Evolutionary conservation across 331 rosid genomes (phyloP).

Genomic region (Stylosanthes scabra): DNA sequence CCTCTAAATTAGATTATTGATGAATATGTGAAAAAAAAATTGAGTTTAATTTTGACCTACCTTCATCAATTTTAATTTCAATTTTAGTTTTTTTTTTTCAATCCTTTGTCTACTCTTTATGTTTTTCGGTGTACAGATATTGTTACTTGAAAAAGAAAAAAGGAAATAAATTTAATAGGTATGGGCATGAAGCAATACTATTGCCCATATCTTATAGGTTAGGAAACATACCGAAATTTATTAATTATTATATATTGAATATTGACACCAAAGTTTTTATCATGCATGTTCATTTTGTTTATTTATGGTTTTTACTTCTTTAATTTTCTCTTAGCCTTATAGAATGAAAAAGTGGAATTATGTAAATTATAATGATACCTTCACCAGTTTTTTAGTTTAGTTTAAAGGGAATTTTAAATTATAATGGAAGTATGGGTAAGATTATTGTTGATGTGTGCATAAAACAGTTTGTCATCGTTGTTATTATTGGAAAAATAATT

Average conservation of each 20-base stretch:
- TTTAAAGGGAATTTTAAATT: background rate
- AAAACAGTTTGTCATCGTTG: too few species aligned
- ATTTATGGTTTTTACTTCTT: background rate
- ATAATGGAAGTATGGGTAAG: background rate
- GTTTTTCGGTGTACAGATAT: slow-evolving; percentile 13
- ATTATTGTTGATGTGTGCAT: background rate
- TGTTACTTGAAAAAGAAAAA: background rate
- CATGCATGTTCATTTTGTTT: background rate
- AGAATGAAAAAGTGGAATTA: background rate
- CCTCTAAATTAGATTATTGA: slow-evolving; percentile 33
- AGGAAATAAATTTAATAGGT: background rate
- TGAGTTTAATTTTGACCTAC: slow-evolving; percentile 2
- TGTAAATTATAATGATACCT: background rate
- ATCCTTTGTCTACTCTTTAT: background rate
- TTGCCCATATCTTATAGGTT: slow-evolving; percentile 14
- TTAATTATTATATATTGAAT: background rate
- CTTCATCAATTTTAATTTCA: background rate
- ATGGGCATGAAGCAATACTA: slow-evolving; percentile 26
- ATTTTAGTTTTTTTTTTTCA: background rate
- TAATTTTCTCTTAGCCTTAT: background rate
- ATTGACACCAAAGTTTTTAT: slow-evolving; percentile 3
- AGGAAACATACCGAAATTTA: background rate
- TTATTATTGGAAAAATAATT: too few species aligned
- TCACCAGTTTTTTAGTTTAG: background rate
- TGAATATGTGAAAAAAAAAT: background rate